phyloP scores from a whole-genome alignment of 2,329 filamentous ascomycete species.

The Pochonia chlamydosporia region DNA sequence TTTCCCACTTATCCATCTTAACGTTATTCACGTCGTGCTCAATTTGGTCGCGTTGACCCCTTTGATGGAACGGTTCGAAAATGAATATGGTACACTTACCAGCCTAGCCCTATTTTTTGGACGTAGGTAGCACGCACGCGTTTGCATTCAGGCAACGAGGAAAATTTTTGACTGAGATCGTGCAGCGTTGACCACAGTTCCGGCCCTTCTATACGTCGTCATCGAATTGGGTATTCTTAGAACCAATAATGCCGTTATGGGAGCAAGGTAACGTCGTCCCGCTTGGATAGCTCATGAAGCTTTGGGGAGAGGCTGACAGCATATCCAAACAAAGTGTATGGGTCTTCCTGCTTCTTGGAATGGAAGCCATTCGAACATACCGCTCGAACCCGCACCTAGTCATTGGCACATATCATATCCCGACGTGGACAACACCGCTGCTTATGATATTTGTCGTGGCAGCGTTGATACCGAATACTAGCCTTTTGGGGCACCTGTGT shows the following conservation, averaged over 20 bases:
- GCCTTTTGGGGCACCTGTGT: slow-evolving; percentile 80
- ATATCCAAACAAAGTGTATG: slow-evolving; percentile 63
- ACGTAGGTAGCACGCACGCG: slow-evolving; percentile 56
- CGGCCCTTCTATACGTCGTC: slow-evolving; percentile 73
- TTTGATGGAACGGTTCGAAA: slow-evolving; percentile 89
- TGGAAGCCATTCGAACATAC: slow-evolving; percentile 82
- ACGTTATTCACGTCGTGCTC: slow-evolving; percentile 72
- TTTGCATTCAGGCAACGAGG: background rate
- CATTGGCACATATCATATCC: slow-evolving; percentile 60
- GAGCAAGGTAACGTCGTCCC: slow-evolving; percentile 60
- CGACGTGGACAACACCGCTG: slow-evolving; percentile 89
- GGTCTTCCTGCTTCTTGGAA: slow-evolving; percentile 82
- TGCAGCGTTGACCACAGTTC: slow-evolving; percentile 72
- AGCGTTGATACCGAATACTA: slow-evolving; percentile 73
- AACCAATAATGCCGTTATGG: slow-evolving; percentile 68
- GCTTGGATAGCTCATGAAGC: background rate
- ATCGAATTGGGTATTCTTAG: slow-evolving; percentile 69
- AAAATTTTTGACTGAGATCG: slow-evolving; percentile 10
- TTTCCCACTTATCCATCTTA: slow-evolving; percentile 79
- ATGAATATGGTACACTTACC: slow-evolving; percentile 84
- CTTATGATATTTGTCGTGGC: slow-evolving; percentile 67
- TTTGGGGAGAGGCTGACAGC: slow-evolving; percentile 3
- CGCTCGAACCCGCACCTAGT: slow-evolving; percentile 73
- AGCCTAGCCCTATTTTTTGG: slow-evolving; percentile 85
- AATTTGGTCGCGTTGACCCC: slow-evolving; percentile 78